These are phyloP conservation scores for Arachnomyces sp. DNA, from an alignment of 2,329 filamentous ascomycete genomes.

Conservation along the genomic window DNA sequence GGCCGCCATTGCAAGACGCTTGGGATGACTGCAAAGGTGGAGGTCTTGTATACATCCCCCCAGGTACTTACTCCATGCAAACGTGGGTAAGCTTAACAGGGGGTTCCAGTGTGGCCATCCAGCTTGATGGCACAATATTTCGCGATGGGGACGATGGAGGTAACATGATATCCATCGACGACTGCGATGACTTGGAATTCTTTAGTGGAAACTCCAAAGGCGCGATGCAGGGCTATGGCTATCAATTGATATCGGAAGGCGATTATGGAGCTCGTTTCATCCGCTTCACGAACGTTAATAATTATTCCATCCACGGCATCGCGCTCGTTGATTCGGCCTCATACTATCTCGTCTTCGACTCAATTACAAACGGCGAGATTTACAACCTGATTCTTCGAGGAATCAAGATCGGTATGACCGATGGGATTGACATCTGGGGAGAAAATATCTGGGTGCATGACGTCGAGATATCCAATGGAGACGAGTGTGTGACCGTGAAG, in stretches of 20 bases:
- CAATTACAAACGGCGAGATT: slow-evolving; percentile 45
- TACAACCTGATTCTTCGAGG: slow-evolving; percentile 52
- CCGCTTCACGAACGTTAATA: slow-evolving; percentile 37
- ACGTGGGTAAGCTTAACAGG: slow-evolving; percentile 44
- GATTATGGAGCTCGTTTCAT: slow-evolving; percentile 39
- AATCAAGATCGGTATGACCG: slow-evolving; percentile 45
- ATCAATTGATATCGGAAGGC: slow-evolving; percentile 39
- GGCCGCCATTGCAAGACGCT: slow-evolving; percentile 41
- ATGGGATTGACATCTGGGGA: slow-evolving; percentile 50
- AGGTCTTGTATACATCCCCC: slow-evolving; percentile 44
- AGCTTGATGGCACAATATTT: slow-evolving; percentile 48
- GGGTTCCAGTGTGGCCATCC: slow-evolving; percentile 44
- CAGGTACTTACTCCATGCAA: slow-evolving; percentile 43
- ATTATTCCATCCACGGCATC: slow-evolving; percentile 46
- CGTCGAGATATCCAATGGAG: slow-evolving; percentile 55
- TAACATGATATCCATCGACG: slow-evolving; percentile 48
- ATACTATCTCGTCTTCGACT: slow-evolving; percentile 47
- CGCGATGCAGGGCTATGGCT: slow-evolving; percentile 48
- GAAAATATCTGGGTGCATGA: slow-evolving; percentile 54
- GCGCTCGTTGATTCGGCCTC: slow-evolving; percentile 42
- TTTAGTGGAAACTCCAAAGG: slow-evolving; percentile 47
- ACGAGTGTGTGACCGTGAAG: slow-evolving; percentile 55
- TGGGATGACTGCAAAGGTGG: slow-evolving; percentile 46
- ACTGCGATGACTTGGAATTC: slow-evolving; percentile 46
- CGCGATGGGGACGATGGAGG: slow-evolving; percentile 43